Percentiles rank a stretch among this genome's conserved stretches.
These are phyloP conservation scores for Colletotrichum sp. DNA, from an alignment of 2,329 filamentous ascomycete species.

Conservation along the genomic window DNA sequence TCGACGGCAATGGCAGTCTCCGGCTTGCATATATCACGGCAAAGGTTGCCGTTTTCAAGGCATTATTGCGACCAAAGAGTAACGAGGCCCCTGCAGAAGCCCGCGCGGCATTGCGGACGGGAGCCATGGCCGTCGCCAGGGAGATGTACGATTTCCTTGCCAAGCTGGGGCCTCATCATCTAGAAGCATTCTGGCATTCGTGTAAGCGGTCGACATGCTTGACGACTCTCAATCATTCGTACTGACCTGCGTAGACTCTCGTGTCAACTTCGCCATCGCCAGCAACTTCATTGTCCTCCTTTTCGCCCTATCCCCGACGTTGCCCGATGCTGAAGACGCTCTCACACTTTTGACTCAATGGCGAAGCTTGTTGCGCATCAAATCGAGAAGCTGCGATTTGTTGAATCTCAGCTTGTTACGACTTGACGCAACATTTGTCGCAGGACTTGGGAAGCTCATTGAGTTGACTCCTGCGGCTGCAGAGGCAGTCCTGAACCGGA, in stretches of 20 bases:
- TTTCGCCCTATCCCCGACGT: neutral
- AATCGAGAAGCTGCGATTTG: slow-evolving; percentile 12
- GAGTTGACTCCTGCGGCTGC: neutral
- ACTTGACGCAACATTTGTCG: slow-evolving; percentile 10
- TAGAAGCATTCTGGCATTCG: slow-evolving; percentile 14
- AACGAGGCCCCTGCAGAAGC: neutral
- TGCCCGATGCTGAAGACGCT: neutral
- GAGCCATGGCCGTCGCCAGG: neutral
- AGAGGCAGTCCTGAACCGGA: neutral
- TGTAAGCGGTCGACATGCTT: neutral
- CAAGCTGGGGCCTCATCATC: neutral
- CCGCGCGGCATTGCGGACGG: neutral
- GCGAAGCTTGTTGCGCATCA: slow-evolving; percentile 10
- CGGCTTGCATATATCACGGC: slow-evolving; percentile 6
- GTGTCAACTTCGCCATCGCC: slow-evolving; percentile 12
- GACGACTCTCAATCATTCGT: neutral
- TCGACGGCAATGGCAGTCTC: slow-evolving; percentile 2
- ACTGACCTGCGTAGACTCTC: neutral
- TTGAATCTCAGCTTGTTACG: neutral
- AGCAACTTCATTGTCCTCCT: slow-evolving; percentile 4
- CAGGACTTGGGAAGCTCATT: slow-evolving; percentile 1
- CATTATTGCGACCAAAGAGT: neutral
- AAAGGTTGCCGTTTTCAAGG: neutral
- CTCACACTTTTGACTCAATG: neutral
- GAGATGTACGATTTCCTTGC: slow-evolving; percentile 8